phyloP scores from a whole-genome alignment of 2,329 filamentous ascomycete species.

The Tricladium varicosporioides region DNA sequence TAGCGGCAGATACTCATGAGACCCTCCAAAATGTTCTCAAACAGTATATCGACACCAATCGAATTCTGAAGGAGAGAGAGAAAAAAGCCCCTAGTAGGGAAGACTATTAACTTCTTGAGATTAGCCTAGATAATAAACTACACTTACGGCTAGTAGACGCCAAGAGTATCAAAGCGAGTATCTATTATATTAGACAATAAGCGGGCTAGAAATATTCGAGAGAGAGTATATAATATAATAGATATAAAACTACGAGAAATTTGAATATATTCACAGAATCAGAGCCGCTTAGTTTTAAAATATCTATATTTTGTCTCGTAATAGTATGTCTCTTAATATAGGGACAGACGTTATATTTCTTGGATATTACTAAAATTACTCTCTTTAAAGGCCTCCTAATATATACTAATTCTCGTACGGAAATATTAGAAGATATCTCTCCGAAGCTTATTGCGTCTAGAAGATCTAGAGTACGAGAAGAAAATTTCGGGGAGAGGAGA shows the following conservation, averaged over 20 bases:
- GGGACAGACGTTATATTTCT: too few relatives aligned
- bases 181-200: slow-evolving; percentile 25
- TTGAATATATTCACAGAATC: neutral
- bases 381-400: too few relatives aligned
- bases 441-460: too few relatives aligned
- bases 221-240: neutral
- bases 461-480: too few relatives aligned
- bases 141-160: slow-evolving; percentile 18
- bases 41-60: slow-evolving; percentile 6
- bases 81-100: neutral
- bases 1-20: slow-evolving; percentile 8
- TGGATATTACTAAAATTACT: too few relatives aligned
- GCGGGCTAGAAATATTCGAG: neutral
- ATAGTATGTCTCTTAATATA: neutral
- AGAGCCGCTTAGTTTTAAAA: neutral
- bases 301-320: neutral
- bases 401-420: too few relatives aligned
- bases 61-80: slow-evolving; percentile 18
- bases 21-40: slow-evolving; percentile 15
- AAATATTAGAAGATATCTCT: too few relatives aligned
- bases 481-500: too few relatives aligned
- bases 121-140: slow-evolving; percentile 17
- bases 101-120: slow-evolving; percentile 9
- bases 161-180: slow-evolving; percentile 23
- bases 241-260: neutral